These are phyloP conservation scores for Colletotrichum tofieldiae DNA, from an alignment of 2,329 filamentous ascomycete species.

Conservation along the genomic window DNA sequence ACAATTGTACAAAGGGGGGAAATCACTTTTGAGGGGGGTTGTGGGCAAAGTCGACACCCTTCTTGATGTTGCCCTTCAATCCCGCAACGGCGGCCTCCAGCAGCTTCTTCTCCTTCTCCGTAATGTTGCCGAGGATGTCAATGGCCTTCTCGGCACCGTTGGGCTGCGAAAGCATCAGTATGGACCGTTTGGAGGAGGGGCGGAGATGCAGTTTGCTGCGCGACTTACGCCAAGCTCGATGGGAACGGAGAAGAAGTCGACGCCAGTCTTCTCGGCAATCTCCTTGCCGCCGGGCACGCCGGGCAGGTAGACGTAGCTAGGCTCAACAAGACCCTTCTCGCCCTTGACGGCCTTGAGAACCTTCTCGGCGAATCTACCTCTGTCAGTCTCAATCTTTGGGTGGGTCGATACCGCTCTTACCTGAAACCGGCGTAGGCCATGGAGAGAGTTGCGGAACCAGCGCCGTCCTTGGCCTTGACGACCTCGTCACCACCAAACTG, in stretches of 20 bases:
- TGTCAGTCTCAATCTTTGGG: constrained; percentile 45
- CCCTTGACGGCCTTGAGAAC: constrained; percentile 90
- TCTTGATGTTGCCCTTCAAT: constrained; percentile 92
- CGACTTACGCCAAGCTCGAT: constrained; percentile 92
- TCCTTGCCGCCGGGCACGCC: constrained; percentile 90
- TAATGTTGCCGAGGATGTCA: constrained; percentile 84
- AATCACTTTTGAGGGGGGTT: constrained; percentile 91
- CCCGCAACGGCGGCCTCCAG: constrained; percentile 82
- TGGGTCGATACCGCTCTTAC: constrained; percentile 60
- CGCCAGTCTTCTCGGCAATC: constrained; percentile 85
- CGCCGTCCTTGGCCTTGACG: constrained; percentile 93
- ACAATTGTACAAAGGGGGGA: constrained; percentile 50
- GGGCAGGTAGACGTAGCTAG: constrained; percentile 95
- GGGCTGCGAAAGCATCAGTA: constrained; percentile 67
- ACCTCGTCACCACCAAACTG: constrained; percentile 99
- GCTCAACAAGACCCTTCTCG: constrained; percentile 93
- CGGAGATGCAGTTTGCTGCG: constrained; percentile 16
- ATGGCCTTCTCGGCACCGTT: constrained; percentile 88
- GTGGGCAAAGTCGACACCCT: constrained; percentile 92
- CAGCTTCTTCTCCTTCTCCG: constrained; percentile 90
- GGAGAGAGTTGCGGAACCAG: constrained; percentile 90
- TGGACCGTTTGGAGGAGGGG: constrained; percentile 29
- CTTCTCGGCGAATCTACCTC: constrained; percentile 88
- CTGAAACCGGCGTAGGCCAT: constrained; percentile 98
- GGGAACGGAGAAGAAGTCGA: constrained; percentile 96